Base-by-base conservation (phyloP, 1,139 yeast genomes). In the Pichia sp. region DNA sequence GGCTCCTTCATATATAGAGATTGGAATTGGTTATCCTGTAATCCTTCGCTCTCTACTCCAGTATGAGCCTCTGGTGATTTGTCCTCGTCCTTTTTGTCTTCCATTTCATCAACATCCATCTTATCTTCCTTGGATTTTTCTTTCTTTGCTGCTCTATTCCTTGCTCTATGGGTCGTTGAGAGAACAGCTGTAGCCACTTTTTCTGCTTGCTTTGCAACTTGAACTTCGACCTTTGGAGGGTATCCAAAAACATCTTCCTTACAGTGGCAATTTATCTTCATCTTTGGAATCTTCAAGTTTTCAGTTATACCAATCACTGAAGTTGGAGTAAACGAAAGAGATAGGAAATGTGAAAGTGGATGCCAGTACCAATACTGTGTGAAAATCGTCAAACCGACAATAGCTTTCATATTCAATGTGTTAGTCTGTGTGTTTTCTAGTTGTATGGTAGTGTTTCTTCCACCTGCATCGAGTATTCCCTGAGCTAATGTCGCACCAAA, bases 381-480 rank as follows among this genome's bases (percentile, higher is more conserved):
- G 69, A 93, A 95, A 58, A 93, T 81, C 0, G 95, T 84, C 64
- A 95, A 76, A 46, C 99, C 99, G 57, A 92, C 96, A 63, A 95
- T 85, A 0, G 97, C 95, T 67, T 87, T 87, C 70, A 86, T 84
- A 70, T 93, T 93, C 62, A 93, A 79, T 16, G 96, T 91, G 58
- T 91, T 95, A 41, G 97, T 90, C 62, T 90, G 93, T n/a, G 84
- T 67, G 69, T 93, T 89, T 71, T 93, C 98, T 55, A 93, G 77
- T 63, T 87, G 87, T 61, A 93, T 91, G 0, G 98, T 92, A n/a
- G 89, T 96, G 66, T 95, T 93, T 70, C 99, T 84, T 24, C 99
- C 99, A 73, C 99, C 98, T 12, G 99, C 99, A 73, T 93, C 98
- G 70, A 95, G 85, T 62, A 93, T 93, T 71, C 99, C 99, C 74